Evolutionary conservation across 805 yeast genomes (phyloP).

Genomic region (Starmerella sp.): DNA sequence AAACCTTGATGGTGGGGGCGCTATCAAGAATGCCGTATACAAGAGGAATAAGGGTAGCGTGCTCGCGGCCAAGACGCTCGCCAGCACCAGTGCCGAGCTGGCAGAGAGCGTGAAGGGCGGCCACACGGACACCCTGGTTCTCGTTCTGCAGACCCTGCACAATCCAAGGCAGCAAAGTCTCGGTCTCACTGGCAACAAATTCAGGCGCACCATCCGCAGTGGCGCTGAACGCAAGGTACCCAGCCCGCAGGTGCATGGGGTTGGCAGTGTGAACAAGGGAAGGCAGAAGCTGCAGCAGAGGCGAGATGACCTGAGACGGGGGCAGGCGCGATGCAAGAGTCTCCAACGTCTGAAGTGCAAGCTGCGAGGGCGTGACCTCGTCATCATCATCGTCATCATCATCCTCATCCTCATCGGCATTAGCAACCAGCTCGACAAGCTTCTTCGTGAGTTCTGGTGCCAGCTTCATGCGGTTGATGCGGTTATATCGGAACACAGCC

Average conservation of each 20-base stretch:
- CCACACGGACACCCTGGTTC: constrained; percentile 64
- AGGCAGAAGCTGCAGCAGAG: constrained; percentile 47
- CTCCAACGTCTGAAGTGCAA: constrained; percentile 71
- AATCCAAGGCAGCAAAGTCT: constrained; percentile 59
- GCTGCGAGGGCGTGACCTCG: constrained; percentile 66
- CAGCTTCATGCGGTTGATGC: constrained; percentile 64
- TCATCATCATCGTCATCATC: constrained; percentile 89
- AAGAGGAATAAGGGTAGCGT: constrained; percentile 70
- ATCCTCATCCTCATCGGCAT: constrained; percentile 59
- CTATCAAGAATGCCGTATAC: constrained; percentile 78
- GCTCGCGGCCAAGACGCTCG: constrained; percentile 73
- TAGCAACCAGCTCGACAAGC: constrained; percentile 69
- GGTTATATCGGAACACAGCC: constrained; percentile 68
- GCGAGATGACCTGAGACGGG: constrained; percentile 79
- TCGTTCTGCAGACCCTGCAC: constrained; percentile 67
- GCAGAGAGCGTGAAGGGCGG: constrained; percentile 73
- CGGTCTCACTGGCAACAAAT: constrained; percentile 63
- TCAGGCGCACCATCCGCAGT: constrained; percentile 93
- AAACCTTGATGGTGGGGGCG: constrained; percentile 70
- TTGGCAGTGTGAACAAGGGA: constrained; percentile 40
- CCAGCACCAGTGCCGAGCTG: constrained; percentile 75
- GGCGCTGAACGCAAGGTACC: constrained; percentile 66
- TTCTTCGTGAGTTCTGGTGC: constrained; percentile 70
- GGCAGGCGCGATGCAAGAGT: constrained; percentile 76
- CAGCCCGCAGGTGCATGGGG: constrained; percentile 76